These are phyloP conservation scores for Cicer yamashitae DNA, from an alignment of 306 rosid species.

Conservation along the genomic window DNA sequence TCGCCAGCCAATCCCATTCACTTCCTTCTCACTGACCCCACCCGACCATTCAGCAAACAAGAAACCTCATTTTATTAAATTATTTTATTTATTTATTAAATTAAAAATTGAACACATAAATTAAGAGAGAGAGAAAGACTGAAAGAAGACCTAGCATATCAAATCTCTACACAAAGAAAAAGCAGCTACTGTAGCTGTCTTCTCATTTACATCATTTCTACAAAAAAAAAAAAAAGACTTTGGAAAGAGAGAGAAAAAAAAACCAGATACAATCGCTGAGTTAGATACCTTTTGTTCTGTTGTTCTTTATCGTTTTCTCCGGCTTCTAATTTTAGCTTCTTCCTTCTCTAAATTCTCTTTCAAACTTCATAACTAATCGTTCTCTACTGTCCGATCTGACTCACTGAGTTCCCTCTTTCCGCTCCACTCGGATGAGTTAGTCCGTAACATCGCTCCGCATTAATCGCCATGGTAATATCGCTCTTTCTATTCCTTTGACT, in stretches of 20 bases:
- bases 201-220: constrained; percentile 33
- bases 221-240: constrained; percentile 32
- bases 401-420: constrained; percentile 56
- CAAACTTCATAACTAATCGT: constrained; percentile 48
- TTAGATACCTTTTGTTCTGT: constrained; percentile 55
- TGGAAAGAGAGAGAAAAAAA: constrained; percentile 21
- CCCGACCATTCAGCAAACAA: constrained; percentile 43
- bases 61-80: constrained; percentile 26
- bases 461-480: constrained; percentile 83
- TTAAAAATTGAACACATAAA: not conserved
- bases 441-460: constrained; percentile 61
- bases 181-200: constrained; percentile 36
- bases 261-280: constrained; percentile 27
- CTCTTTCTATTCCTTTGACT: constrained; percentile 49
- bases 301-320: constrained; percentile 59
- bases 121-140: constrained; percentile 40
- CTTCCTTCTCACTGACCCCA: constrained; percentile 51
- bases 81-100: not conserved
- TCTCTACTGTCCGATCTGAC: constrained; percentile 68
- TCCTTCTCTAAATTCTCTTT: constrained; percentile 50
- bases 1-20: constrained; percentile 42
- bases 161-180: constrained; percentile 45
- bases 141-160: constrained; percentile 33
- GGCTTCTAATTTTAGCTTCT: constrained; percentile 56
- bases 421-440: constrained; percentile 84